Conservation (phyloP, 179 eudicot genomes). For the Sideroxylon spinosum region DNA sequence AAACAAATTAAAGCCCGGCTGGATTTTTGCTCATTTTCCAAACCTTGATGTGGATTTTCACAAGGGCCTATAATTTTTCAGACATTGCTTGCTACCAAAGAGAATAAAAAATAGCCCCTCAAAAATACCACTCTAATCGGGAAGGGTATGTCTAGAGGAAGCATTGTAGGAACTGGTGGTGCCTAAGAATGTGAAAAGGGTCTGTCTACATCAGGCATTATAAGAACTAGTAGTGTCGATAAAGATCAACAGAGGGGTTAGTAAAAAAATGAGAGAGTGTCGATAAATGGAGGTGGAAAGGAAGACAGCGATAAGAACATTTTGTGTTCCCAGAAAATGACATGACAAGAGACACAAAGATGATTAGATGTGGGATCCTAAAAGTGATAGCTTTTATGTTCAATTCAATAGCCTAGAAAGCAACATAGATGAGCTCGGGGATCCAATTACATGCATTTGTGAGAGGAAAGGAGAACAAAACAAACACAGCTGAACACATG, state of each 20-base stretch:
- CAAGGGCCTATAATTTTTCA: neutral
- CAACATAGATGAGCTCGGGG: constrained; percentile 8
- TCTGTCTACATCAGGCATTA: too few species aligned
- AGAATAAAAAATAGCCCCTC: neutral
- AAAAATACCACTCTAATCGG: too few species aligned
- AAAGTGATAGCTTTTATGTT: neutral
- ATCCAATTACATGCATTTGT: constrained; percentile 8
- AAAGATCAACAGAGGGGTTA: neutral
- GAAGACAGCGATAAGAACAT: neutral
- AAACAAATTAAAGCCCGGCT: too few species aligned
- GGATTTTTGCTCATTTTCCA: too few species aligned
- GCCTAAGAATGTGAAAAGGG: too few species aligned
- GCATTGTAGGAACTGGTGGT: neutral
- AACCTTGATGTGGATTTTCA: neutral
- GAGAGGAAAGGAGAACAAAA: constrained; percentile 9
- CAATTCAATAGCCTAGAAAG: constrained; percentile 14
- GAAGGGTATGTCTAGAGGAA: too few species aligned
- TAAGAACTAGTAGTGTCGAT: neutral
- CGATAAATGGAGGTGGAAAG: neutral
- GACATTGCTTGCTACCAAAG: neutral
- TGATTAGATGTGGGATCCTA: neutral
- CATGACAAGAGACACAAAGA: constrained; percentile 3
- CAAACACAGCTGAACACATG: constrained; percentile 12
- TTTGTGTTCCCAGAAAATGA: neutral
- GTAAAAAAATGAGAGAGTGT: too few species aligned